A percentile compares a stretch with the other conserved stretches of the same genome.
These are phyloP conservation scores for Vigna mungo DNA, from an alignment of 306 rosid genomes.

Conservation along the genomic window DNA sequence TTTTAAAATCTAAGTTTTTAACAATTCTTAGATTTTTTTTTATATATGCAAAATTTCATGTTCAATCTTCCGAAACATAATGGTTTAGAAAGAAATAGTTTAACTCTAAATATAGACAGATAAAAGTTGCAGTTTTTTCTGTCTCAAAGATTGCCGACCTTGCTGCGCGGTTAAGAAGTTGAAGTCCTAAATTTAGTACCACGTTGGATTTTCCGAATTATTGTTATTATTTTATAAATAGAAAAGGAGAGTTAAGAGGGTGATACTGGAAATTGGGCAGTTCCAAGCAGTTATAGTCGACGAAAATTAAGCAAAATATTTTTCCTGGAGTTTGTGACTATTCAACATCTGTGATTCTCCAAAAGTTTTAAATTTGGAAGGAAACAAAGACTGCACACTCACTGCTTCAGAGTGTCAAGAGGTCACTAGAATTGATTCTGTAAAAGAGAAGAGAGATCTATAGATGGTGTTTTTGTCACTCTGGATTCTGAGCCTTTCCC, in stretches of 20 bases:
- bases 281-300: slow-evolving; percentile 50
- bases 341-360: slow-evolving; percentile 40
- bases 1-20: not conserved
- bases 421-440: slow-evolving; percentile 18
- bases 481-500: slow-evolving; percentile 30
- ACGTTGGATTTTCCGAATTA: slow-evolving; percentile 57
- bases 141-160: slow-evolving; percentile 48
- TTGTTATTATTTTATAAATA: not conserved
- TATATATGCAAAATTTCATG: not conserved
- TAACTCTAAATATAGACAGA: slow-evolving; percentile 33
- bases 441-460: not conserved
- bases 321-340: slow-evolving; percentile 50
- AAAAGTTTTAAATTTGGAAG: slow-evolving; percentile 29
- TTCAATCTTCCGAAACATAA: not conserved
- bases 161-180: slow-evolving; percentile 38
- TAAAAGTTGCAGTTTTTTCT: slow-evolving; percentile 41
- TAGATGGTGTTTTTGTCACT: not conserved
- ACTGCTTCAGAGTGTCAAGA: not conserved
- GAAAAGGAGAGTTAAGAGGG: slow-evolving; percentile 19
- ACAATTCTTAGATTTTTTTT: not conserved
- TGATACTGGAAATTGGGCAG: slow-evolving; percentile 44
- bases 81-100: not conserved
- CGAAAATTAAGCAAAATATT: slow-evolving; percentile 57
- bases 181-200: slow-evolving; percentile 35
- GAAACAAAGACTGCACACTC: slow-evolving; percentile 23